A percentile compares a stretch with the other conserved stretches of the same genome.
Evolutionary conservation across 495 filamentous ascomycete species (phyloP).

Genomic region (Oleoguttula mirabilis): DNA sequence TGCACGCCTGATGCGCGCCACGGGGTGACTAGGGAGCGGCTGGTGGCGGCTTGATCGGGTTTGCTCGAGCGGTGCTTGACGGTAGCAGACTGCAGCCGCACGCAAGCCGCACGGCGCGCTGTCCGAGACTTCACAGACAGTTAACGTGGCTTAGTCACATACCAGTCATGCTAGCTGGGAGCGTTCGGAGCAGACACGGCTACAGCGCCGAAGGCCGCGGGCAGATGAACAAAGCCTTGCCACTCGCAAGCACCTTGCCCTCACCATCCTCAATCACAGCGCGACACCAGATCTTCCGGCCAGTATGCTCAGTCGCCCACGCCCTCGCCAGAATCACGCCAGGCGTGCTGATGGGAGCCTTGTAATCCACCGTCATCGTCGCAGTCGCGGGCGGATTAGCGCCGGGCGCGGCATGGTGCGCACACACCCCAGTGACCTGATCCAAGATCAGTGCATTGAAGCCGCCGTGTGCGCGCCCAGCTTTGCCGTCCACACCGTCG

Average conservation of each 20-base stretch:
- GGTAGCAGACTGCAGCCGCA: too few relatives aligned
- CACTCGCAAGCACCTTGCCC: conserved; percentile 8
- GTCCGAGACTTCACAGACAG: too few relatives aligned
- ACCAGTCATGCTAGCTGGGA: too few relatives aligned
- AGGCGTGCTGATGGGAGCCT: conserved; percentile 15
- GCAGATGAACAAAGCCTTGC: conserved; percentile 21
- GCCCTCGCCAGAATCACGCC: conserved; percentile 16
- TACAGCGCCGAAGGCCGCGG: too few relatives aligned
- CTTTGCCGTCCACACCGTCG: conserved; percentile 11
- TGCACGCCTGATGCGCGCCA: too few relatives aligned
- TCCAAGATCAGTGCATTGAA: conserved; percentile 17
- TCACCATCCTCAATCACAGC: conserved; percentile 16
- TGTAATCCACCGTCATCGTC: conserved; percentile 19
- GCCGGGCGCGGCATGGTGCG: background rate
- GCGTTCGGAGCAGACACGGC: too few relatives aligned
- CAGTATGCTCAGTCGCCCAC: conserved; percentile 12
- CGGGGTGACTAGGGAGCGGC: too few relatives aligned
- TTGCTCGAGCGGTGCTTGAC: too few relatives aligned
- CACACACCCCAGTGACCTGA: conserved; percentile 5
- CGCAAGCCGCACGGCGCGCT: too few relatives aligned
- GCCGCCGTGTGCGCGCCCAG: conserved; percentile 17
- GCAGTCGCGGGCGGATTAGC: conserved; percentile 14
- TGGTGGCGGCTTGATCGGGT: too few relatives aligned
- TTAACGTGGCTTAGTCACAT: too few relatives aligned
- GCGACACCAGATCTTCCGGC: conserved; percentile 18